These are phyloP conservation scores for Coemansia sp. DNA, from an alignment of 192 early-diverging fungal genomes.

Conservation along the genomic window DNA sequence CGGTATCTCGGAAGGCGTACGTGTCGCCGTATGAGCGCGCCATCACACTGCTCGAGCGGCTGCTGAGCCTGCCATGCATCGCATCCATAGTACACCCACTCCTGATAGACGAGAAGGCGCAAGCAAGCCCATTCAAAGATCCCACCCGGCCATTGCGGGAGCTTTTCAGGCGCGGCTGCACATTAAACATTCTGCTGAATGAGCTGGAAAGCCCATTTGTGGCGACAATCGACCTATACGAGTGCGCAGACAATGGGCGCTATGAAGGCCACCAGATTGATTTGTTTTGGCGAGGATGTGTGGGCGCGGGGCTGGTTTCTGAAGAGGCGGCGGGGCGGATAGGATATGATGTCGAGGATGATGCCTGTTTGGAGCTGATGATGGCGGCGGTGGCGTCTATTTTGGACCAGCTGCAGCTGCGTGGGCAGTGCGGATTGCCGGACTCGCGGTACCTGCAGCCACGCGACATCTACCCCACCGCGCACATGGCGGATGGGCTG, in stretches of 20 bases:
- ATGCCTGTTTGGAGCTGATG: conserved; percentile 25
- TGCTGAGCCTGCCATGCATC: conserved; percentile 38
- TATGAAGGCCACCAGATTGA: conserved; percentile 31
- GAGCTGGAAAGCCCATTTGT: conserved; percentile 53
- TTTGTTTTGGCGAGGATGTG: conserved; percentile 46
- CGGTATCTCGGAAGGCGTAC: conserved; percentile 37
- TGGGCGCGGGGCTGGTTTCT: conserved; percentile 27
- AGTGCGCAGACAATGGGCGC: conserved; percentile 9
- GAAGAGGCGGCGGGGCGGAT: conserved; percentile 2
- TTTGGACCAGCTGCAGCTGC: conserved; percentile 31
- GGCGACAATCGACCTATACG: conserved; percentile 42
- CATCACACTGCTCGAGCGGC: conserved; percentile 34
- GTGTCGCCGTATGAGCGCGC: conserved; percentile 44
- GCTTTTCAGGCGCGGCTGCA: conserved; percentile 46
- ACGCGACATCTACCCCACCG: conserved; percentile 35
- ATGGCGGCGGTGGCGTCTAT: conserved; percentile 24
- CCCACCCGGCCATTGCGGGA: conserved; percentile 31
- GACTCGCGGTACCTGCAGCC: conserved; percentile 40
- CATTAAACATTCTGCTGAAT: conserved; percentile 50
- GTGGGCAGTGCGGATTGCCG: conserved; percentile 14
- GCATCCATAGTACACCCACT: conserved; percentile 38
- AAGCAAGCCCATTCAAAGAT: conserved; percentile 14
- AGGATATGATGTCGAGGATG: conserved; percentile 5
- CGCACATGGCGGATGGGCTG: conserved; percentile 8
- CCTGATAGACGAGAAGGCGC: conserved; percentile 36